Evolutionary conservation across 2,329 filamentous ascomycete genomes (phyloP), one percentile per base, ranked within the genome.

Genomic region (Apiospora koreana): DNA sequence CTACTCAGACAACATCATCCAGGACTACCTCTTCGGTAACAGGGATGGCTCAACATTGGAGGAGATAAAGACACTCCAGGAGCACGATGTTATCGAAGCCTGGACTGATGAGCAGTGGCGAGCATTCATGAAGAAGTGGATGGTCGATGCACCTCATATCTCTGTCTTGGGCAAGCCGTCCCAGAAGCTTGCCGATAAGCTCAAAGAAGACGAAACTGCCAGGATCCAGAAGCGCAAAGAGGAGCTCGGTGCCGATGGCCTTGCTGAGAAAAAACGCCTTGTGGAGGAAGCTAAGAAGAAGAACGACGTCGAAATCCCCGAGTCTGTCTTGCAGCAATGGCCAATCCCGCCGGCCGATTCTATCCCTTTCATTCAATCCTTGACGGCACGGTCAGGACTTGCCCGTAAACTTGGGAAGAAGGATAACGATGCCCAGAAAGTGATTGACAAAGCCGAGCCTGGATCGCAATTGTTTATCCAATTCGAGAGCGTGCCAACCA

Each of bases 331-430:
- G 18, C 92, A 94, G 71, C 86, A 89, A 69, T 97, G 97, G 85
- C 85, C 89, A 54, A 93, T 98, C 14, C 96, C 96, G 0, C 88
- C 91, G 42, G 93, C 94, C 0, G 93, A 97, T 10, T 97, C 94
- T 0, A 98, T 99, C 67, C 94, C 97, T 79, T 98, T 99, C 81
- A 97, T 98, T 75, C 88, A 94, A 73, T 96, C 94, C 0, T 90
- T 88, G 8, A 97, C 94, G 23, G 96, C 95, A 43, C 89, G 94
- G 35, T 92, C 93, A 65, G 96, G 96, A 41, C 83, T 91, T 71
- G 96, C 95, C 18, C 88, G 91, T 75, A 86, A 89, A 72, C 83
- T 94, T 66, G 95, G 94, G 0, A 82, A 86, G 31, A 85, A 87
- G 0, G 82, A 90, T 41, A 95, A 94, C 74, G 80, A 87, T 4